A percentile compares a stretch with the other conserved stretches of the same genome.
These are phyloP conservation scores for Trichophyton verrucosum DNA, from an alignment of 2,329 filamentous ascomycete species.

Conservation along the genomic window DNA sequence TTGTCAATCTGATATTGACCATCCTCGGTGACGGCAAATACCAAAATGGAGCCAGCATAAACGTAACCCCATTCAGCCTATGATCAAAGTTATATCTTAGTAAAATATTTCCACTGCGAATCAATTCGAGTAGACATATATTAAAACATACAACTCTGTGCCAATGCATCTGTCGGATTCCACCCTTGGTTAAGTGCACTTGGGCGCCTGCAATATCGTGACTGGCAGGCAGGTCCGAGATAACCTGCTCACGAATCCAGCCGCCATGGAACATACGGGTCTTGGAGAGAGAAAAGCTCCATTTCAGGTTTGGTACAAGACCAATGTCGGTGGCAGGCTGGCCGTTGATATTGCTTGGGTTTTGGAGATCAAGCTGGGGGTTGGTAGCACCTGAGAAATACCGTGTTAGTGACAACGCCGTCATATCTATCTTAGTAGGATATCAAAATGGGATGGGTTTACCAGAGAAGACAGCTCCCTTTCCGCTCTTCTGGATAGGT, in stretches of 20 bases:
- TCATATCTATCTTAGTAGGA: background rate
- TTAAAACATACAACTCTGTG: conserved; percentile 45
- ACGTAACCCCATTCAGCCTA: conserved; percentile 57
- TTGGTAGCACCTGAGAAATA: conserved; percentile 48
- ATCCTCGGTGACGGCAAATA: conserved; percentile 51
- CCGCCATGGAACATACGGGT: conserved; percentile 51
- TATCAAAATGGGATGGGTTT: conserved; percentile 13
- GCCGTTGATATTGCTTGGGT: conserved; percentile 51
- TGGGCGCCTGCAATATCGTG: conserved; percentile 56
- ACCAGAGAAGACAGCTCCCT: conserved; percentile 49
- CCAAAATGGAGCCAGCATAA: conserved; percentile 44
- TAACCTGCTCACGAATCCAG: conserved; percentile 54
- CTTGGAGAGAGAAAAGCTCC: conserved; percentile 58
- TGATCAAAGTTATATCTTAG: background rate
- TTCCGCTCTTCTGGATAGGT: conserved; percentile 43
- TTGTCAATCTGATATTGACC: conserved; percentile 45
- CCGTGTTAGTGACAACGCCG: conserved; percentile 2
- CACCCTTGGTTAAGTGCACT: conserved; percentile 55
- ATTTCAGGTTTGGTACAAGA: conserved; percentile 55
- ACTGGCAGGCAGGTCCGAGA: conserved; percentile 53
- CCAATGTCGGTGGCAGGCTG: conserved; percentile 49
- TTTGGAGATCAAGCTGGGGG: conserved; percentile 46
- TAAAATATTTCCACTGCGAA: background rate
- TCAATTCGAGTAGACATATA: background rate
- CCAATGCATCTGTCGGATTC: conserved; percentile 56